Evolutionary conservation across 2,329 filamentous ascomycete genomes (phyloP).

Genomic region (Zarea fungicola): DNA sequence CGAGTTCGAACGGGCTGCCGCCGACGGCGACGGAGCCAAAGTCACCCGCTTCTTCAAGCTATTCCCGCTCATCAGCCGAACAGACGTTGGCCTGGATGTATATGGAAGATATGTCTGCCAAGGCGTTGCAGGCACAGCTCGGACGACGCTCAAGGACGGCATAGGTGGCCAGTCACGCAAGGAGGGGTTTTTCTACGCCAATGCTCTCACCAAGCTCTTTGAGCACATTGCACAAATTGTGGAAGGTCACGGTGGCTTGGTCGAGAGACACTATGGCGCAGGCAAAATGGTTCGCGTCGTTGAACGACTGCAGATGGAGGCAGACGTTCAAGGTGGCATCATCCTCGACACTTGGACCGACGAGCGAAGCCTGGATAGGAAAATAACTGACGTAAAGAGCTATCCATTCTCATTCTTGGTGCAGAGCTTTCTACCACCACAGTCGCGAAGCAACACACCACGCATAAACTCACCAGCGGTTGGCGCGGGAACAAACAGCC

Average conservation of each 20-base stretch:
- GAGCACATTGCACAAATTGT: conserved; percentile 97
- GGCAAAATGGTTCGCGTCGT: conserved; percentile 95
- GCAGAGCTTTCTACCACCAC: conserved; percentile 78
- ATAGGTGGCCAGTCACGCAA: conserved; percentile 44
- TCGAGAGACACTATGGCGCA: conserved; percentile 87
- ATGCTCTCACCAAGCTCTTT: conserved; percentile 84
- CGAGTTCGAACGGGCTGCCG: conserved; percentile 89
- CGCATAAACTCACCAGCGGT: conserved; percentile 72
- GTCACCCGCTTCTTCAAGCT: conserved; percentile 98
- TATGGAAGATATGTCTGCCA: conserved; percentile 96
- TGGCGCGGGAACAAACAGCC: conserved; percentile 46
- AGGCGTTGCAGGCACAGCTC: conserved; percentile 80
- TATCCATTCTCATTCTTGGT: conserved; percentile 97
- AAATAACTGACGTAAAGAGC: conserved; percentile 90
- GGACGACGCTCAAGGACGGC: conserved; percentile 70
- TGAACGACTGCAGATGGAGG: conserved; percentile 86
- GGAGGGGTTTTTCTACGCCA: conserved; percentile 88
- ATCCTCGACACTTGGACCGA: conserved; percentile 94
- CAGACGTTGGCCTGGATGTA: conserved; percentile 85
- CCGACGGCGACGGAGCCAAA: conserved; percentile 78
- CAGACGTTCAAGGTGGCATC: conserved; percentile 92
- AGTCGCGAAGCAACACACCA: conserved; percentile 59
- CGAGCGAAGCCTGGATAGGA: conserved; percentile 76
- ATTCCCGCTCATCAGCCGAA: conserved; percentile 86
- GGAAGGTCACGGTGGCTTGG: conserved; percentile 82